Evolutionary conservation across 2,329 filamentous ascomycete genomes (phyloP).

Genomic region (Aspergillus pseudoglaucus): DNA sequence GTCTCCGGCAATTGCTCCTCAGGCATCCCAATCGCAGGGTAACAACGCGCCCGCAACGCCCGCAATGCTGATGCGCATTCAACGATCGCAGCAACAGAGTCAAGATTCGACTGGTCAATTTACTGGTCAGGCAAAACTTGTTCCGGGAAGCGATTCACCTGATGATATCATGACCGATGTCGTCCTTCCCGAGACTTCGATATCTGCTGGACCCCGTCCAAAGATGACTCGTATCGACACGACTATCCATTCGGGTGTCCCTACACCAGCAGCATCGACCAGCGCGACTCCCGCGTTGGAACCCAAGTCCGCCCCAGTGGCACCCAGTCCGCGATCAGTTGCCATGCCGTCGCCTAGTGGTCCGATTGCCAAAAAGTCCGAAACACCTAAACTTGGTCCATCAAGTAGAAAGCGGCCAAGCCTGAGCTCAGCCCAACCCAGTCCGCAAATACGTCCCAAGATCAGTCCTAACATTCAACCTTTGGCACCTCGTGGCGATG

Average conservation of each 20-base stretch:
- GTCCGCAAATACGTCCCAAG: conserved; percentile 76
- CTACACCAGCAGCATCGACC: conserved; percentile 57
- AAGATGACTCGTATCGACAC: conserved; percentile 48
- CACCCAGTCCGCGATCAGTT: conserved; percentile 50
- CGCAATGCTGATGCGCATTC: conserved; percentile 77
- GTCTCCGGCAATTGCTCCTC: conserved; percentile 34
- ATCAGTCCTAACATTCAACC: conserved; percentile 96
- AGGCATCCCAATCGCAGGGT: conserved; percentile 20
- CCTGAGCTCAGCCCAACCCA: conserved; percentile 66
- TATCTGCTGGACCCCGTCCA: conserved; percentile 40
- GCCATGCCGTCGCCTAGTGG: conserved; percentile 47
- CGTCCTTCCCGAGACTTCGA: conserved; percentile 66
- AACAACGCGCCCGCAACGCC: conserved; percentile 66
- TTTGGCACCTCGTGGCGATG: conserved; percentile 61
- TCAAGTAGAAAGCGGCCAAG: conserved; percentile 64
- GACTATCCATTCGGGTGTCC: conserved; percentile 23
- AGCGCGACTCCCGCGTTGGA: conserved; percentile 51
- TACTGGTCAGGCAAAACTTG: conserved; percentile 26
- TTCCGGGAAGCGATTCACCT: conserved; percentile 37
- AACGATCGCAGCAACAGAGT: conserved; percentile 38
- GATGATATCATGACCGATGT: conserved; percentile 59
- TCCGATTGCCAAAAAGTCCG: conserved; percentile 33
- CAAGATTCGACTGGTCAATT: conserved; percentile 34
- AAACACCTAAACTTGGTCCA: conserved; percentile 43
- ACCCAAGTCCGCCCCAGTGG: conserved; percentile 28